Conservation (phyloP, 192 early-diverging fungal species). For the Entomortierella beljakovae region DNA sequence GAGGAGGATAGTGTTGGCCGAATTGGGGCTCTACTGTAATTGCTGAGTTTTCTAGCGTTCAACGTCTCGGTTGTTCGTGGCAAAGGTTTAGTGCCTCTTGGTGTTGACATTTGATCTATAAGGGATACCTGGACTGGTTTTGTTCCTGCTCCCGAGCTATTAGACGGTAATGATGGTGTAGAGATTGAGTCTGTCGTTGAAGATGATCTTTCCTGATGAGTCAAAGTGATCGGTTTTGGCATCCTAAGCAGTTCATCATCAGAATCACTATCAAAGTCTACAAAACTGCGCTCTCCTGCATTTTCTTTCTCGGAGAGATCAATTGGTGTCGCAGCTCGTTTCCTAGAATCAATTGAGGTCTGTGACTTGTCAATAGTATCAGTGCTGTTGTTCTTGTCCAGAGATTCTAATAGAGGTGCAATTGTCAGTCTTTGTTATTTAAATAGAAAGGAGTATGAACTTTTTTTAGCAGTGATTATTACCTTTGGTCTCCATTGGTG, state of each 20-base stretch:
- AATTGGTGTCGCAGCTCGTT: background rate
- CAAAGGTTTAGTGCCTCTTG: conserved; percentile 29
- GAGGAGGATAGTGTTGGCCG: conserved; percentile 11
- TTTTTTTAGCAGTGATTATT: too few species aligned
- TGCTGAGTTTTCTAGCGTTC: background rate
- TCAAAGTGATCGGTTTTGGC: background rate
- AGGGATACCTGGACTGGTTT: conserved; percentile 6
- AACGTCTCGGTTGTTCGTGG: conserved; percentile 13
- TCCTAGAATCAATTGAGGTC: conserved; percentile 10
- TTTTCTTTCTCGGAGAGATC: background rate
- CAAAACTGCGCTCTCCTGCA: background rate
- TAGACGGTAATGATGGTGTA: background rate
- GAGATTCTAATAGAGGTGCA: too few species aligned
- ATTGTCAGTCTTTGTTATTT: too few species aligned
- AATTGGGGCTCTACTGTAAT: background rate
- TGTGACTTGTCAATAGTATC: too few species aligned
- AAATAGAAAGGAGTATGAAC: too few species aligned
- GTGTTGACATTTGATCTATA: conserved; percentile 46
- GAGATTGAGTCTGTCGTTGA: background rate
- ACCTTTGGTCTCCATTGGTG: too few species aligned
- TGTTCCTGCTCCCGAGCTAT: background rate
- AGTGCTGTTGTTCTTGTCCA: too few species aligned
- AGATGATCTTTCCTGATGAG: background rate
- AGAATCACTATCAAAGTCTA: conserved; percentile 28
- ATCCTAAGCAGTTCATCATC: conserved; percentile 24